Conservation (phyloP, 2,329 filamentous ascomycete genomes). For the Aspergillus pseudoterreus region DNA sequence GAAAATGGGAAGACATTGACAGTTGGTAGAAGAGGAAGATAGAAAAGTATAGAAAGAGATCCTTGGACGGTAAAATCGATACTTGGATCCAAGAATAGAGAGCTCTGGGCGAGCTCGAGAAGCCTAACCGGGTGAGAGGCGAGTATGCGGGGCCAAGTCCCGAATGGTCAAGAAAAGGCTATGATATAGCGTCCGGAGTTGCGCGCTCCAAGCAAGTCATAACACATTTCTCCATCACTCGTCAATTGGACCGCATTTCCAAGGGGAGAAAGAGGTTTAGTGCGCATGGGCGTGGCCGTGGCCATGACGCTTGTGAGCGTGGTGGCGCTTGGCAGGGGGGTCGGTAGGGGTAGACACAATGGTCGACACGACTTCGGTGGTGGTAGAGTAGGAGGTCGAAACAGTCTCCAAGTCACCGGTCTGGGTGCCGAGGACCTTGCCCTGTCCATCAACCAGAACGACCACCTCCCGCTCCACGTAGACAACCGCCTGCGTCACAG, state of each 20-base stretch:
- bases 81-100: not conserved
- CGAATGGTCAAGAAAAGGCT: not conserved
- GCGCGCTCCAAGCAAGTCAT: not conserved
- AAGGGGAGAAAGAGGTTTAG: conserved; percentile 1
- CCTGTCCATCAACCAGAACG: conserved; percentile 24
- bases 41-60: not conserved
- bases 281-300: conserved; percentile 22
- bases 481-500: conserved; percentile 25
- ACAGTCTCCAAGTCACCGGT: conserved; percentile 21
- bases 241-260: not conserved
- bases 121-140: not conserved
- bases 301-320: conserved; percentile 22
- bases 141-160: not conserved
- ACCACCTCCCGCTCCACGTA: conserved; percentile 28
- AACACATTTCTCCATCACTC: not conserved
- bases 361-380: conserved; percentile 20
- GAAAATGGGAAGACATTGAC: conserved; percentile 8
- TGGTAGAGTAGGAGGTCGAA: conserved; percentile 21
- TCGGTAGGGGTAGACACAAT: conserved; percentile 18
- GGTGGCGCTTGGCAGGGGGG: conserved; percentile 13
- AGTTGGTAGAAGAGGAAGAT: conserved; percentile 3
- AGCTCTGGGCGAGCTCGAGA: not conserved
- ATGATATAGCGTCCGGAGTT: not conserved
- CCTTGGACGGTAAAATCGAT: too few relatives aligned
- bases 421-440: conserved; percentile 21